Percentiles rank a stretch among this genome's conserved stretches.
These are phyloP conservation scores for Fusarium pseudograminearum DNA, from an alignment of 2,329 filamentous ascomycete species.

Conservation along the genomic window DNA sequence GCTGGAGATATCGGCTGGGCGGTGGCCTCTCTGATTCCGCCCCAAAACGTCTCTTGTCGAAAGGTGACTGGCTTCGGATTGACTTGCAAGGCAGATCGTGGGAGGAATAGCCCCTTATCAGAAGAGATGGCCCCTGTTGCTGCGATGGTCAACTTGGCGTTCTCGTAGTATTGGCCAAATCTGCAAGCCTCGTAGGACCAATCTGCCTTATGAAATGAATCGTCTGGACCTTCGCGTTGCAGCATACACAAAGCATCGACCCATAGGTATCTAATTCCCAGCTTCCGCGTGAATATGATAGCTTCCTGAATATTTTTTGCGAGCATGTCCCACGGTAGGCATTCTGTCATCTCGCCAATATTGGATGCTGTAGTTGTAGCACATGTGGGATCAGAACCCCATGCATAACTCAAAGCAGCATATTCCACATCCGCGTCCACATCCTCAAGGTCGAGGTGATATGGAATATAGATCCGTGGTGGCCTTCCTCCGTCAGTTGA, in stretches of 20 bases:
- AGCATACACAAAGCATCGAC: conserved; percentile 14
- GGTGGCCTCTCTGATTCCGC: not conserved
- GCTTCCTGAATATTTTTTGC: conserved; percentile 4
- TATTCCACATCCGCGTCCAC: not conserved
- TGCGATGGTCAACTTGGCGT: not conserved
- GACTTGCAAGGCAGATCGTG: not conserved
- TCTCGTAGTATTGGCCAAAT: conserved; percentile 17
- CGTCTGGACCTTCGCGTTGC: not conserved
- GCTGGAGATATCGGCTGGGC: not conserved
- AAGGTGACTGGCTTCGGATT: not conserved
- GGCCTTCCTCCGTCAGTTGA: fast-evolving
- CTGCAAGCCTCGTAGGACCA: conserved; percentile 6
- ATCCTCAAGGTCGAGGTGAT: not conserved
- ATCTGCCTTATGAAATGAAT: not conserved
- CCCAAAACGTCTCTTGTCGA: not conserved
- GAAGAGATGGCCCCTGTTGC: not conserved
- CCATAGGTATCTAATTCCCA: not conserved
- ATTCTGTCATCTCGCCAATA: not conserved
- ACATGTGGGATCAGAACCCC: not conserved
- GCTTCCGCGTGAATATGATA: not conserved
- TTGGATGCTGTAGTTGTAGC: conserved; percentile 2
- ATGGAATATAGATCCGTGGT: not conserved
- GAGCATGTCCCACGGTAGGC: not conserved
- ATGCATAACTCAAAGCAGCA: conserved; percentile 13
- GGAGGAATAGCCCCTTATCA: not conserved